These are phyloP conservation scores for Geotrichum phurueaensis DNA, from an alignment of 1,139 yeast species.

Conservation along the genomic window DNA sequence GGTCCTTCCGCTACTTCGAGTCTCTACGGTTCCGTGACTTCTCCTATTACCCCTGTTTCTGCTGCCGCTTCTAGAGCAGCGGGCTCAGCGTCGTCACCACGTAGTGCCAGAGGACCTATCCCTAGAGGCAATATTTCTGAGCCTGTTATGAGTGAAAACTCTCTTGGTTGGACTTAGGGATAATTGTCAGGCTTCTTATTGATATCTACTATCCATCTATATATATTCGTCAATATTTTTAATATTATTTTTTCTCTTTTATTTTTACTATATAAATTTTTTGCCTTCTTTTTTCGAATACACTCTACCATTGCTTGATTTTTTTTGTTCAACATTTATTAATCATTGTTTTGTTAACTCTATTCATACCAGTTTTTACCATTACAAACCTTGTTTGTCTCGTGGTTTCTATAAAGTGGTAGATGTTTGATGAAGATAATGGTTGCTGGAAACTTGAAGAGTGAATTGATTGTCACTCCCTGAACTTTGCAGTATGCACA, in stretches of 20 bases:
- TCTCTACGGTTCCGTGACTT: constrained; percentile 1
- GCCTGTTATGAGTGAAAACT: constrained; percentile 40
- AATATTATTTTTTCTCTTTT: background rate
- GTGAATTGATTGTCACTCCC: no score
- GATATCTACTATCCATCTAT: background rate
- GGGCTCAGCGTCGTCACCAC: background rate
- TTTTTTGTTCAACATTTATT: background rate
- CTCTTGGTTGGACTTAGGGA: constrained; percentile 37
- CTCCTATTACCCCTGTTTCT: background rate
- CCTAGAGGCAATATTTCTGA: constrained; percentile 31
- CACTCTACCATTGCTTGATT: background rate
- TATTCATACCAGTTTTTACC: no score
- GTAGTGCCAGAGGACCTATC: constrained; percentile 14
- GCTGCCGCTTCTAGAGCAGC: background rate
- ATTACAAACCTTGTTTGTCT: no score
- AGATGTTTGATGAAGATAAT: no score
- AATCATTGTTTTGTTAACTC: no score
- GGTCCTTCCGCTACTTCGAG: constrained; percentile 19
- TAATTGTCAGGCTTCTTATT: background rate
- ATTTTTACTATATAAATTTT: background rate
- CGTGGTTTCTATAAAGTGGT: no score
- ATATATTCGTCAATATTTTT: background rate
- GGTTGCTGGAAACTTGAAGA: no score
- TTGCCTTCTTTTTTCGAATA: background rate
- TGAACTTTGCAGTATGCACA: no score